Conservation (phyloP, 805 yeast species). For the Brettanomyces anomalus region DNA sequence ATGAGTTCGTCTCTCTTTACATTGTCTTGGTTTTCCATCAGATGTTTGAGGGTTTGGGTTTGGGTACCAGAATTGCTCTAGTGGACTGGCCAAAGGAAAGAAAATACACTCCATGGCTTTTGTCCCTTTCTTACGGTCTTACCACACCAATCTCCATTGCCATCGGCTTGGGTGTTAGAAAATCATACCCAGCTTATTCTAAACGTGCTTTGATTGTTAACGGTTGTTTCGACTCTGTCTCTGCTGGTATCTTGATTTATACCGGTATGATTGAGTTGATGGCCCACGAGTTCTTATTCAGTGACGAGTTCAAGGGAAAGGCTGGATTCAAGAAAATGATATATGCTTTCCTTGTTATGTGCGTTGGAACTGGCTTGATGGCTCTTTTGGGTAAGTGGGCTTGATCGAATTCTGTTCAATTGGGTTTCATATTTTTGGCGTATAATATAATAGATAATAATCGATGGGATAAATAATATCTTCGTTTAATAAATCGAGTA, state of each 20-base stretch:
- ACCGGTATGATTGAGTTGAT: slow-evolving; percentile 71
- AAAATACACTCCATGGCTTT: slow-evolving; percentile 48
- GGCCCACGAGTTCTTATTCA: slow-evolving; percentile 66
- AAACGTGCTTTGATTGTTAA: slow-evolving; percentile 52
- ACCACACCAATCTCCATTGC: slow-evolving; percentile 72
- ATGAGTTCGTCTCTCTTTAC: slow-evolving; percentile 62
- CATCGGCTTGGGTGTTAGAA: slow-evolving; percentile 69
- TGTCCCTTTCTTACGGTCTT: slow-evolving; percentile 41
- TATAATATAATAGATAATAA: background rate
- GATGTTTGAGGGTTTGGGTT: slow-evolving; percentile 78
- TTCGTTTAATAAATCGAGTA: no score
- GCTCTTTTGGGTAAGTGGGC: slow-evolving; percentile 74
- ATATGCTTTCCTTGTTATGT: slow-evolving; percentile 43
- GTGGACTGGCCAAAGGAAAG: slow-evolving; percentile 35
- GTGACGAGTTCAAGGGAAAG: slow-evolving; percentile 57
- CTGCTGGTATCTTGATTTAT: slow-evolving; percentile 71
- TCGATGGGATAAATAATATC: no score
- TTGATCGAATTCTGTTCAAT: slow-evolving; percentile 16
- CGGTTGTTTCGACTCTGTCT: slow-evolving; percentile 67
- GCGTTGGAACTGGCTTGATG: slow-evolving; percentile 68
- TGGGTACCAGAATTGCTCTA: slow-evolving; percentile 68
- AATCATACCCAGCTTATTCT: slow-evolving; percentile 50
- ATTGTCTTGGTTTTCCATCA: slow-evolving; percentile 70
- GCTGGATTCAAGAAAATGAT: slow-evolving; percentile 43
- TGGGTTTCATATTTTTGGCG: background rate